phyloP scores from a whole-genome alignment of 257 asterid genomes.

The Fraxinus americana region DNA sequence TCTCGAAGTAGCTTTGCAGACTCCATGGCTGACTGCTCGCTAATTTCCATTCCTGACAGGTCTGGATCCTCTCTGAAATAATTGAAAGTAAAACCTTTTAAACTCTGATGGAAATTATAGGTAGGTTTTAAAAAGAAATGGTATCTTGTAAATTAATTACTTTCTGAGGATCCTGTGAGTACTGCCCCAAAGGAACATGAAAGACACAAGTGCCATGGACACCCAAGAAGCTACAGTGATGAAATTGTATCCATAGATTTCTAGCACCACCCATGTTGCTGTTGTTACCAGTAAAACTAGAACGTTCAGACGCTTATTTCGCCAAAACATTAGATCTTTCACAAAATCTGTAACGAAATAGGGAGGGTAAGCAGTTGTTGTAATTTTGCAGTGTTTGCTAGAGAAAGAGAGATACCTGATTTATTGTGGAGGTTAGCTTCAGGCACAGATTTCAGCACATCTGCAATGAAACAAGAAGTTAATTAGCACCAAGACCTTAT shows the following conservation, averaged over 20 bases:
- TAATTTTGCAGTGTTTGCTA: background rate
- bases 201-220: constrained; percentile 43
- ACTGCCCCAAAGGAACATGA: constrained; percentile 53
- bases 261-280: constrained; percentile 45
- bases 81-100: background rate
- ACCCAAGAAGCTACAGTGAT: constrained; percentile 48
- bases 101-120: background rate
- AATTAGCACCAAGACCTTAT: background rate
- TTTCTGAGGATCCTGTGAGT: constrained; percentile 49
- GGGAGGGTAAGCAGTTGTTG: background rate
- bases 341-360: constrained; percentile 36
- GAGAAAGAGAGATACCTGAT: constrained; percentile 18
- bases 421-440: constrained; percentile 13
- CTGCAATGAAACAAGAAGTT: background rate
- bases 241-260: constrained; percentile 47
- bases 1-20: constrained; percentile 32
- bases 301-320: constrained; percentile 41
- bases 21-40: constrained; percentile 41
- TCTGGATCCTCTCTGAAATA: constrained; percentile 54
- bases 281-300: constrained; percentile 46
- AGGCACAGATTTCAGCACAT: constrained; percentile 12
- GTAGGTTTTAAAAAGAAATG: background rate
- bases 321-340: constrained; percentile 59
- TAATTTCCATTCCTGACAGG: constrained; percentile 50
- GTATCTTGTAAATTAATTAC: constrained; percentile 33